These are phyloP conservation scores for Boletus hoseneyae DNA, from an alignment of 1,284 basidiomycete genomes.

Conservation along the genomic window DNA sequence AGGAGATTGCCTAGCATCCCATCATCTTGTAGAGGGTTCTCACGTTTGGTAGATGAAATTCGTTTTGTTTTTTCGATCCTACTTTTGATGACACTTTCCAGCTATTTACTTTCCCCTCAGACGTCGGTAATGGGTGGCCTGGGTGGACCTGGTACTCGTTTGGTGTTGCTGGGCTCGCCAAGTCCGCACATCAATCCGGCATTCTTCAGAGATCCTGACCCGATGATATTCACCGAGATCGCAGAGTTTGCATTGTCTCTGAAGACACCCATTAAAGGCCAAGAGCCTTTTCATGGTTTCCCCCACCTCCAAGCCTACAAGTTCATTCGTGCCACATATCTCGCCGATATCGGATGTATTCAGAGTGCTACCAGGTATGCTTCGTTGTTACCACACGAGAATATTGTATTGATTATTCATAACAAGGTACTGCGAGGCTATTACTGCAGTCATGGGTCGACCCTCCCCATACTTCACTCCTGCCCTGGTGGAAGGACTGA, in stretches of 20 bases:
- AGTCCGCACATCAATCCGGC: slow-evolving; percentile 50
- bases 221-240: slow-evolving; percentile 87
- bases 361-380: slow-evolving; percentile 69
- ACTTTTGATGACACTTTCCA: slow-evolving; percentile 32
- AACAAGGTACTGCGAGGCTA: slow-evolving; percentile 89
- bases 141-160: slow-evolving; percentile 57
- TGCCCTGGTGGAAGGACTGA: slow-evolving; percentile 73
- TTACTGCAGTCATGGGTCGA: slow-evolving; percentile 65
- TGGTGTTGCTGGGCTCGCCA: slow-evolving; percentile 65
- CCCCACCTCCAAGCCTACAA: slow-evolving; percentile 89
- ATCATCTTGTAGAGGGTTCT: slow-evolving; percentile 81
- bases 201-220: slow-evolving; percentile 72
- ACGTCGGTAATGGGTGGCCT: slow-evolving; percentile 74
- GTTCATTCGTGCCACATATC: slow-evolving; percentile 71
- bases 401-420: slow-evolving; percentile 11
- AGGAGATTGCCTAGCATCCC: slow-evolving; percentile 76
- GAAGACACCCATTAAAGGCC: slow-evolving; percentile 71
- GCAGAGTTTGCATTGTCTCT: slow-evolving; percentile 89
- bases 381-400: background rate
- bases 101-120: slow-evolving; percentile 86
- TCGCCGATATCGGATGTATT: slow-evolving; percentile 80
- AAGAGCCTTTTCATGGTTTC: slow-evolving; percentile 81
- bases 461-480: slow-evolving; percentile 68
- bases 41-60: slow-evolving; percentile 73
- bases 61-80: background rate